phyloP scores from a whole-genome alignment of 2,329 filamentous ascomycete genomes.

The Aspergillus ruber region DNA sequence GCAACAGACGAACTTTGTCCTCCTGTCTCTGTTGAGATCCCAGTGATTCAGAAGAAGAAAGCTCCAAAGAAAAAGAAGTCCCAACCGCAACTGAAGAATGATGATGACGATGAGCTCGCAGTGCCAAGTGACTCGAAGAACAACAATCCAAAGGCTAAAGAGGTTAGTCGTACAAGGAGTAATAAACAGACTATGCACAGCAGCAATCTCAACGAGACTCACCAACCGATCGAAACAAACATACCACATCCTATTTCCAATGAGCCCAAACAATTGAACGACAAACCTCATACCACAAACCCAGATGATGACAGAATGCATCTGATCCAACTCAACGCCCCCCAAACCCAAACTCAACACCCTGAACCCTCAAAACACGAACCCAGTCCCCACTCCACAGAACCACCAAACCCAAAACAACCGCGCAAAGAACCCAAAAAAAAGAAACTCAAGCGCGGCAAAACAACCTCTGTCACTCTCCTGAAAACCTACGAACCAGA shows the following conservation, averaged over 20 bases:
- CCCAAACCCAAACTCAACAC: background rate
- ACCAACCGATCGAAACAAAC: background rate
- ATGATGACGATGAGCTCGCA: constrained; percentile 25
- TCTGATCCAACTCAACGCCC: background rate
- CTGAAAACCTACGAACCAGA: constrained; percentile 24
- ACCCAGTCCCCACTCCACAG: background rate
- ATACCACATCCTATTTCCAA: background rate
- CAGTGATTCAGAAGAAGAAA: constrained; percentile 21
- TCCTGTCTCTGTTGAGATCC: constrained; percentile 16
- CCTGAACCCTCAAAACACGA: background rate
- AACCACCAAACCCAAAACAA: background rate
- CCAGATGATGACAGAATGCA: background rate
- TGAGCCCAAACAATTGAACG: background rate
- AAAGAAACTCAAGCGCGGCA: constrained; percentile 41
- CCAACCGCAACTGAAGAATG: constrained; percentile 14
- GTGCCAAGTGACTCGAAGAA: constrained; percentile 3
- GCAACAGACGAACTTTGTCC: constrained; percentile 24
- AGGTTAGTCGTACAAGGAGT: constrained; percentile 15
- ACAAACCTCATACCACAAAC: background rate
- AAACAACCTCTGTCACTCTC: constrained; percentile 31
- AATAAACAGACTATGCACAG: constrained; percentile 1
- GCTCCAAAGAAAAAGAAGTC: constrained; percentile 23
- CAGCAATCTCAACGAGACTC: background rate
- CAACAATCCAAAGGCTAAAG: constrained; percentile 13
- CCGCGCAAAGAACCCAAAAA: constrained; percentile 28